Conservation (phyloP, 106 monocot genomes). For the Narthecium ossifragum region DNA sequence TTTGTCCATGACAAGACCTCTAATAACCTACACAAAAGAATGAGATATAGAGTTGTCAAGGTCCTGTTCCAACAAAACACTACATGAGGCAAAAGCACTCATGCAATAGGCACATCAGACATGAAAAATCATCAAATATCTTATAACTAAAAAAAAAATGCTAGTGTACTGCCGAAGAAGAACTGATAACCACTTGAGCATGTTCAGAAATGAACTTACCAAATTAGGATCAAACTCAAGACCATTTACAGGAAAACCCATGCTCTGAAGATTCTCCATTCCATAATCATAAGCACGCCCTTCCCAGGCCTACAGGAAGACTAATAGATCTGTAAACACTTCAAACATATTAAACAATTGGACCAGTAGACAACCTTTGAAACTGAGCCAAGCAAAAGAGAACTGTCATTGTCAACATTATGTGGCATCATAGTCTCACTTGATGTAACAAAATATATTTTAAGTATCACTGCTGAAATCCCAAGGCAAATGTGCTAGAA, state of each 20-base stretch:
- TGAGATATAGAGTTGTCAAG: too few relatives aligned
- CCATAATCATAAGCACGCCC: conserved; percentile 98
- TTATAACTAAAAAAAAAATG: background rate
- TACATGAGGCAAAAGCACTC: too few relatives aligned
- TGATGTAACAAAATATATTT: too few relatives aligned
- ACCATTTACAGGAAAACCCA: conserved; percentile 92
- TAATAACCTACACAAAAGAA: conserved; percentile 61
- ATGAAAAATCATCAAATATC: too few relatives aligned
- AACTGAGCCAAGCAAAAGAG: too few relatives aligned
- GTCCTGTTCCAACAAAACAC: too few relatives aligned
- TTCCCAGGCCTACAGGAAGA: conserved; percentile 78
- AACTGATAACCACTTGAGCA: conserved; percentile 13
- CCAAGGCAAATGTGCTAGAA: too few relatives aligned
- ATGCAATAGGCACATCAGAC: too few relatives aligned
- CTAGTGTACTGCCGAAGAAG: background rate
- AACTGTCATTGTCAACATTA: too few relatives aligned
- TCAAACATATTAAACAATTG: conserved; percentile 8
- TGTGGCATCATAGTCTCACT: too few relatives aligned
- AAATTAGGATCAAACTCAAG: conserved; percentile 87
- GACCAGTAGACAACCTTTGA: too few relatives aligned
- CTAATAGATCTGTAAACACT: background rate
- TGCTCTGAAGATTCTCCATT: conserved; percentile 80
- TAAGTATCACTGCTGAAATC: too few relatives aligned
- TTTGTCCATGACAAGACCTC: conserved; percentile 93
- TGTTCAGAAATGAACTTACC: conserved; percentile 41